Evolutionary conservation across 768 basidiomycete genomes (phyloP).

Genomic region (Amylocystis lapponica): DNA sequence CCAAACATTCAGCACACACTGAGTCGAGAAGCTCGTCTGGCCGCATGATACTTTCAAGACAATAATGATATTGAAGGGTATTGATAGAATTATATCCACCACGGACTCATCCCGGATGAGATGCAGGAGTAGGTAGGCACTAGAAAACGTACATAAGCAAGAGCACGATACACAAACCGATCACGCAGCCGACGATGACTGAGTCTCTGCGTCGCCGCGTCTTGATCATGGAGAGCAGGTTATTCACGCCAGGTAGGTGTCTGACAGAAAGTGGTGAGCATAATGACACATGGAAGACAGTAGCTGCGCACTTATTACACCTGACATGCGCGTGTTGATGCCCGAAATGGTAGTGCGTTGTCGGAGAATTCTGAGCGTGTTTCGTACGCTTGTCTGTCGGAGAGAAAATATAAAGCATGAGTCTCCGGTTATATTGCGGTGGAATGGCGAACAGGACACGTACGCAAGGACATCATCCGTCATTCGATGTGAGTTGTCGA

Average conservation of each 20-base stretch:
- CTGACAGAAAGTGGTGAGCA: constrained; percentile 32
- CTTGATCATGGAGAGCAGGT: constrained; percentile 87
- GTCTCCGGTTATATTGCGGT: neutral
- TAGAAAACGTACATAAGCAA: constrained; percentile 45
- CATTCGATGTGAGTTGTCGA: constrained; percentile 93
- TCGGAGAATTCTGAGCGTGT: constrained; percentile 88
- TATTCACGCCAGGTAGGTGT: constrained; percentile 92
- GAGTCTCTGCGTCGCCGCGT: constrained; percentile 85
- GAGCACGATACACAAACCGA: constrained; percentile 74
- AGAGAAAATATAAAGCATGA: neutral
- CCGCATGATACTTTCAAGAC: neutral
- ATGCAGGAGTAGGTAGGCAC: neutral
- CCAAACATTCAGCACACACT: too few relatives aligned
- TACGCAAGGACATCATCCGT: constrained; percentile 88
- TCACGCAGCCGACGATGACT: constrained; percentile 82
- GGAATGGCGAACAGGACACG: constrained; percentile 21
- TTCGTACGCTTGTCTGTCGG: constrained; percentile 76
- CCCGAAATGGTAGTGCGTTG: constrained; percentile 71
- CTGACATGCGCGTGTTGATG: constrained; percentile 80
- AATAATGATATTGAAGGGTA: constrained; percentile 4
- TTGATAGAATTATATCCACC: neutral
- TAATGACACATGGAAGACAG: neutral
- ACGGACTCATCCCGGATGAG: neutral
- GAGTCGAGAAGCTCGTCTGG: constrained; percentile 1
- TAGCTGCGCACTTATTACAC: constrained; percentile 65